These are phyloP conservation scores for Sphaerostilbella broomeana DNA, from an alignment of 2,329 filamentous ascomycete species.

Conservation along the genomic window DNA sequence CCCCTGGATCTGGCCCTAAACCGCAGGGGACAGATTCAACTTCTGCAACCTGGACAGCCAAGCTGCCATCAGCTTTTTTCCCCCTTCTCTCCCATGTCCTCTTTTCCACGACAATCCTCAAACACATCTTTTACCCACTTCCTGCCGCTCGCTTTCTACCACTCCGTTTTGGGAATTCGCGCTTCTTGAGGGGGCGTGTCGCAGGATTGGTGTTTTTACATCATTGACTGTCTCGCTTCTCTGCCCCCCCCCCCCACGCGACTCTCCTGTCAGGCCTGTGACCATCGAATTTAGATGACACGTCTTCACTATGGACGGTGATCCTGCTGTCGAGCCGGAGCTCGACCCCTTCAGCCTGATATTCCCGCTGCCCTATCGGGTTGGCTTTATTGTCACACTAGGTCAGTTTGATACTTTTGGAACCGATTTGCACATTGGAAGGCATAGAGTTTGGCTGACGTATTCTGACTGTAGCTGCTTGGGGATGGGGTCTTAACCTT, in stretches of 20 bases:
- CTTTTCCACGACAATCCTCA: no score
- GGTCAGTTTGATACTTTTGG: constrained; percentile 48
- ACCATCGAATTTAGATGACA: constrained; percentile 10
- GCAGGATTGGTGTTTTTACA: no score
- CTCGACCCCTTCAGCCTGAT: constrained; percentile 83
- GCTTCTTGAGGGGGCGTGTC: no score
- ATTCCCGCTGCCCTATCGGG: constrained; percentile 82
- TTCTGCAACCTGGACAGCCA: constrained; percentile 5
- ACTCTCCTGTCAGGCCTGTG: background rate
- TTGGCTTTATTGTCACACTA: constrained; percentile 77
- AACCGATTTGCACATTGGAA: background rate
- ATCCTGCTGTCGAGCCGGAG: constrained; percentile 60
- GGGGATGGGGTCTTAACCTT: constrained; percentile 91
- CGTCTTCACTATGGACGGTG: constrained; percentile 56
- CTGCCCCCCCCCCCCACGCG: background rate
- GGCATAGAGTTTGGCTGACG: background rate
- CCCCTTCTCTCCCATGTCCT: no score
- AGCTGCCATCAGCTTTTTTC: no score
- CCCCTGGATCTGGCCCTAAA: constrained; percentile 3
- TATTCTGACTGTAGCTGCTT: constrained; percentile 58
- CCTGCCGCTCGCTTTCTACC: background rate
- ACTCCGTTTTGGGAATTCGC: no score
- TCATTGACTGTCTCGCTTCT: background rate
- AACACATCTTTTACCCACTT: no score
- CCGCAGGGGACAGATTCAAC: constrained; percentile 5